Conservation (phyloP, 345 rosid species). For the Salix caprea region DNA sequence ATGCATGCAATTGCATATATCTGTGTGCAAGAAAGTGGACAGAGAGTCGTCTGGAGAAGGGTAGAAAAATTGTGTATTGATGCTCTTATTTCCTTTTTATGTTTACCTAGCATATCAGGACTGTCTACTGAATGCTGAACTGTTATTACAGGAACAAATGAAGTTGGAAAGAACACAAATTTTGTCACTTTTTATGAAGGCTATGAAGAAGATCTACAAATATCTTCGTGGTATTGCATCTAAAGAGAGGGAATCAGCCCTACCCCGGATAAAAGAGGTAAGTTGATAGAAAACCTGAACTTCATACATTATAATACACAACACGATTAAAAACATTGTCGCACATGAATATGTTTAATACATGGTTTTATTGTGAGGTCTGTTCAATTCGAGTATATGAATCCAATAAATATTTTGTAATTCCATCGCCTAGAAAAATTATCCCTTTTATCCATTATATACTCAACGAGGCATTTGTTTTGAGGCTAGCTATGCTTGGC, state of each 20-base stretch:
- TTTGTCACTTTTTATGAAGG: slow-evolving; percentile 60
- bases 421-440: not conserved
- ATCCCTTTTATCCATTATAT: not conserved
- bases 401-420: not conserved
- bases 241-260: slow-evolving; percentile 50
- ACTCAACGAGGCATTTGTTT: not conserved
- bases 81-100: not conserved
- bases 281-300: slow-evolving; percentile 18
- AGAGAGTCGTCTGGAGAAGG: not conserved
- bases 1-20: not conserved
- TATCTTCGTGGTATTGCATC: slow-evolving; percentile 57
- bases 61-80: not conserved
- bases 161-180: slow-evolving; percentile 71
- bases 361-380: not conserved
- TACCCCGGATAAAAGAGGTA: slow-evolving; percentile 80
- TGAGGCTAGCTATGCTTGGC: not conserved
- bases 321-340: not conserved
- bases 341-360: not conserved
- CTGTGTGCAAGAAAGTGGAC: not conserved
- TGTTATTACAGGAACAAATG: slow-evolving; percentile 69
- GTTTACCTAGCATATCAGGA: not conserved
- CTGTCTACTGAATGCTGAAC: not conserved
- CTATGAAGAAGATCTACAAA: slow-evolving; percentile 69
- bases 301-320: not conserved
- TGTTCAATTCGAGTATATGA: not conserved